Evolutionary conservation across 106 monocot species (phyloP), one percentile per base, ranked within the genome.

Genomic region (Apostasia shenzhenica): DNA sequence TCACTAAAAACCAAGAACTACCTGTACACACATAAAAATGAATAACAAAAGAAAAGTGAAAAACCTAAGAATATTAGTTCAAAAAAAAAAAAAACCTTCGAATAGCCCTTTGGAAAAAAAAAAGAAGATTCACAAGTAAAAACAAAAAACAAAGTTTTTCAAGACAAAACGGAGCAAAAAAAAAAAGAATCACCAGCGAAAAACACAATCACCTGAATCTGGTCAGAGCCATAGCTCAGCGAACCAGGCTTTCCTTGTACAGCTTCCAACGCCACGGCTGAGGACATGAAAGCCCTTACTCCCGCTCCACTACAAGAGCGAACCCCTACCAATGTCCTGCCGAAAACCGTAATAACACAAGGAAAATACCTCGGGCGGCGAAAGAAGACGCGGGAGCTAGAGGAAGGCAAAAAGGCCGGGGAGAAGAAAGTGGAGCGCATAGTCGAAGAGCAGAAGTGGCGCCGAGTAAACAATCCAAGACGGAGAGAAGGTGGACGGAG

Each of bases 251-350:
- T 89, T 45, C 72, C 85, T 57, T 89, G 79, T 1, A 78, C 46
- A 44, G 72, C 72, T 59, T 89, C 89, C 2, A 74, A 74, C 0
- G 82, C 74, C 13, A 75, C 2, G 41, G 62, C 61, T 14, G 89
- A 82, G 6, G 85, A 78, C 82, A 77, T 75, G 74, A 89, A 89
- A 66, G 84, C 82, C 75, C 89, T 72, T 64, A 70, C 75, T 46
- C 56, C 74, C 38, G 59, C 76, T 48, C 53, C 65, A 43, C 8
- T 1, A 44, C 54, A 57, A 57, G 26, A 60, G 5, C 54, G 70
- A n/a, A 62, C 70, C 59, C 74, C 68, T 5, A 56, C 1, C n/a
- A 38, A 45, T 44, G 51, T 41, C 71, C 41, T 2, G 54, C 41
- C 48, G 42, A 79, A 60, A 53, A 60, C 71, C 77, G 26, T 43